These are phyloP conservation scores for Cryptosporidium ryanae DNA, from an alignment of 169 alveolate species.

Conservation along the genomic window DNA sequence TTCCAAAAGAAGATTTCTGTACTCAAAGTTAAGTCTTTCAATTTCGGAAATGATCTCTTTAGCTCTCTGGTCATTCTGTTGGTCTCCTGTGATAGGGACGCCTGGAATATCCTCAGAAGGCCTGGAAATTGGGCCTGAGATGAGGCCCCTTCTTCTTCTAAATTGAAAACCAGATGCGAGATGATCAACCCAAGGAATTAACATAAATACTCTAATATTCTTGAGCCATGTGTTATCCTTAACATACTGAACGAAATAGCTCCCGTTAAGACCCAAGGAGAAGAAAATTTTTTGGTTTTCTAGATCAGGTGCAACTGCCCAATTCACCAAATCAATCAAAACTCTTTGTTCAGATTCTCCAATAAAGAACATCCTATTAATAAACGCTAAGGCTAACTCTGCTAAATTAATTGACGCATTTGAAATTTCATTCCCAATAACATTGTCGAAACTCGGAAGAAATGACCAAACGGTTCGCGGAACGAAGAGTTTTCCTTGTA, in stretches of 20 bases:
- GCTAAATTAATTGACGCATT: slow-evolving; percentile 7
- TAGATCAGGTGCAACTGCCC: slow-evolving; percentile 3
- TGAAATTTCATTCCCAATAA: not conserved
- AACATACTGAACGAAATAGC: slow-evolving; percentile 1
- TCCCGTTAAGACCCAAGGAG: not conserved
- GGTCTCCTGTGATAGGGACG: not conserved
- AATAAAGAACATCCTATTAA: not conserved
- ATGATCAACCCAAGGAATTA: slow-evolving; percentile 68
- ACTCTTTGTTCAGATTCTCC: not conserved
- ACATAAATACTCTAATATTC: not conserved
- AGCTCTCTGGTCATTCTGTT: slow-evolving; percentile 2
- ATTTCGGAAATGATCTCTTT: slow-evolving; percentile 32
- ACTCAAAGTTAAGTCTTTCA: slow-evolving; percentile 35
- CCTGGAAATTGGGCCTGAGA: not conserved
- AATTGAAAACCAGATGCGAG: slow-evolving; percentile 4
- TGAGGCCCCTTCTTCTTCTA: slow-evolving; percentile 31
- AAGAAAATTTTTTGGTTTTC: slow-evolving; percentile 9
- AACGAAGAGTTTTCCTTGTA: slow-evolving; percentile 12
- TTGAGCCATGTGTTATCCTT: not conserved
- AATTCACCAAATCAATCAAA: not conserved
- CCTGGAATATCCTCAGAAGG: slow-evolving; percentile 6
- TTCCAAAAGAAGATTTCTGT: not conserved
- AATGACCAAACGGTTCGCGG: slow-evolving; percentile 20
- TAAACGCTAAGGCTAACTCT: slow-evolving; percentile 19
- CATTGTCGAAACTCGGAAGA: not conserved